phyloP scores from a whole-genome alignment of 179 eudicot species.

The Carnegiea gigantea region DNA sequence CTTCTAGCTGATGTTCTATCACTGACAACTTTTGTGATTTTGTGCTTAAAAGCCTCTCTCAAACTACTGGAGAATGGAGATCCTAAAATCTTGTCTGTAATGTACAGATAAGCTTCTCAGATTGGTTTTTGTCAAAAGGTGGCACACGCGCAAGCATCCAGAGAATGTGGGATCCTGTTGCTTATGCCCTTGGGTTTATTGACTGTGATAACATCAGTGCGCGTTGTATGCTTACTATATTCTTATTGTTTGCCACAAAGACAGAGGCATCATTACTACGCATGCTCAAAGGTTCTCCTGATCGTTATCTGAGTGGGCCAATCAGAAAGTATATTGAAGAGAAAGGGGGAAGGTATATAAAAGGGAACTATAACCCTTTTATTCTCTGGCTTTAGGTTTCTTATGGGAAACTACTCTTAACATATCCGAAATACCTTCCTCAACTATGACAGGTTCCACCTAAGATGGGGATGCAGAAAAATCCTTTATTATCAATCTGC shows the following conservation, averaged over 20 bases:
- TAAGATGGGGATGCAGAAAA: constrained; percentile 99
- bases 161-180: constrained; percentile 99
- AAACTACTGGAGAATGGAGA: constrained; percentile 9
- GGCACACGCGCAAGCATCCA: constrained; percentile 93
- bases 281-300: constrained; percentile 99
- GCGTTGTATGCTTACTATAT: constrained; percentile 99
- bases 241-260: constrained; percentile 92
- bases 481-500: constrained; percentile 67
- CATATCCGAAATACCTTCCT: constrained; percentile 11
- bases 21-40: neutral
- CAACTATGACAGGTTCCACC: constrained; percentile 66
- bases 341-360: constrained; percentile 83
- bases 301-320: constrained; percentile 91
- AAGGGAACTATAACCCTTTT: constrained; percentile 5
- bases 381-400: neutral
- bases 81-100: constrained; percentile 13
- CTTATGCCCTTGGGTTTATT: constrained; percentile 98
- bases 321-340: constrained; percentile 80
- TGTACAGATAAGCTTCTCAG: constrained; percentile 88
- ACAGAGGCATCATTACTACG: constrained; percentile 97
- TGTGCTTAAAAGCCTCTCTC: constrained; percentile 4
- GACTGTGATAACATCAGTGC: constrained; percentile 99
- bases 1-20: neutral
- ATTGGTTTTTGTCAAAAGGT: constrained; percentile 97
- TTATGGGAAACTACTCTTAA: neutral